Evolutionary conservation across 495 filamentous ascomycete species (phyloP), one percentile per base, ranked within the genome.

Genomic region (Hypoxylon fuscum): DNA sequence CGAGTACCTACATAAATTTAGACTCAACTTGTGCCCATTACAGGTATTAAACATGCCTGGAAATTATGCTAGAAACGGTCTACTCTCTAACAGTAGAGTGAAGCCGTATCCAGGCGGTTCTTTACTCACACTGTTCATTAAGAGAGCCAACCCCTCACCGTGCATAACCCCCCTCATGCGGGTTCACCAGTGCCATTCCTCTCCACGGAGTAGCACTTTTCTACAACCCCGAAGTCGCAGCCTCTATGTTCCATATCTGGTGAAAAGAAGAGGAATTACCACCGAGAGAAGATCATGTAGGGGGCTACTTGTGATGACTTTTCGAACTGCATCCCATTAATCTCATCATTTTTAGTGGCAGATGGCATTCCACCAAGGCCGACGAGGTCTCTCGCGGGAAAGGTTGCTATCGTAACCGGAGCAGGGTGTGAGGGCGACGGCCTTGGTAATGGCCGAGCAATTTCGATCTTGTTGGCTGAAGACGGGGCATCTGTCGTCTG

Each of bases 401-500:
- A 80, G 43, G 80, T 82, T 25, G 85, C 84, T 56, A 82, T 88
- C 60, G 81, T 88, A 23, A 84, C 84, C 3, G 84, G 84, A 38
- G 85, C 84, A 38, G 85, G 85, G 22, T 77, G 75, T 42, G 72
- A 72, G 10, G 79, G 76, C 2, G 77, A 79, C 29, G 83, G 79
- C 14, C 80, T 87, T 46, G 86, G 85, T 9, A 87, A 87, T 59
- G 85, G 83, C 10, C 77, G 83, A 1, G 85, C 85, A 3, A 82
- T 78, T 35, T 77, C 83, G 4, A 81, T 87, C 45, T 75, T 87
- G 2, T 74, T 87, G 0, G 83, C 85, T 21, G 72, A 79, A 20
- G 81, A 84, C 31, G 84, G 83, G 23, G 78, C 75, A 55, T 65
- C 74, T 2, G 84, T 88, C 18, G 64, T 85, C 9, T 84, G 83